Base-by-base conservation (phyloP, 1,284 basidiomycete species). In the Cryptococcus hybrid region DNA sequence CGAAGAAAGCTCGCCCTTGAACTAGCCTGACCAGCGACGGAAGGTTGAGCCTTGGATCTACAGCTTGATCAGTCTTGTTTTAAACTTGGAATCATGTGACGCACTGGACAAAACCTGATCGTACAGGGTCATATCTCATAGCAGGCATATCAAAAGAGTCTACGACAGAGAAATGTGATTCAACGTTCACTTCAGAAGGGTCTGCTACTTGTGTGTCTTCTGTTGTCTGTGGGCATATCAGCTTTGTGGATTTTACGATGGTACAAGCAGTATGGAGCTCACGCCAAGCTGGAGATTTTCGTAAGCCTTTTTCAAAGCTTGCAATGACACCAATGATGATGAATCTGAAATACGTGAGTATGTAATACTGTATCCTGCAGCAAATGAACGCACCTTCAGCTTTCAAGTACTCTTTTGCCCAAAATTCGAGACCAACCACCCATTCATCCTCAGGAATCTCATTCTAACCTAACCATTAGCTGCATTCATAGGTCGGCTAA, bases 81-180 rank as follows among this genome's bases (percentile, higher is more conserved):
- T 24, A 24, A 24, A 24, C 39, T 6, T 50, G 47, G 11, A n/a
- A 8, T 37, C n/a, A 40, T 18, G 3, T 30, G 38, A 60, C 64
- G 51, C 38, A 71, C 64, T 57, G 54, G 1, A 65, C 62, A 57
- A 69, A 74, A 0, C 68, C 71, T 15, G 67, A 61, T 59, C 90
- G 82, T 65, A 93, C 88, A 24, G 83, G 80, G 40, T 92, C 92
- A 85, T 92, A 99, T 65, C 87, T 84, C 84, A 92, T 90, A 7
- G 86, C 80, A 0, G 95, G 95, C 90, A 98, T 96, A 40, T 93
- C 88, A 66, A 94, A 97, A 8, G 94, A 88, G 73, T 96, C 86
- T 40, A 98, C 81, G 57, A 98, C 82, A 63, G 86, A 85, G 49
- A 99, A 81, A 74, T 95, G 91, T 30, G 84, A 85, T 48, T 93